Base-by-base conservation (phyloP, 1,139 yeast genomes). In the Saccharomyces hybrid region DNA sequence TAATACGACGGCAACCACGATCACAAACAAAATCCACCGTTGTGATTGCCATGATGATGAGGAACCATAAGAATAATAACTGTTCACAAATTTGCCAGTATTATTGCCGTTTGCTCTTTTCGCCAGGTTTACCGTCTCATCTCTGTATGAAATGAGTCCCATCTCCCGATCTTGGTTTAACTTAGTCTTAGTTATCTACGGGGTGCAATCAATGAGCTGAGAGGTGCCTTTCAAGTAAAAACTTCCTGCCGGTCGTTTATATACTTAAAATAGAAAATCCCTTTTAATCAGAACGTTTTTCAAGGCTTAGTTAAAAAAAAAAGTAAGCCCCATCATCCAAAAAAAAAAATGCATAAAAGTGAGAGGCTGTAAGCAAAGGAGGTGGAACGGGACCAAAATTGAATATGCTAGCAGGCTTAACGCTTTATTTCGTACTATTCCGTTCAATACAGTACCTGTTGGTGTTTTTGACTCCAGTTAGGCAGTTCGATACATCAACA, bases 401-500 rank as follows among this genome's bases (percentile, higher is more conserved):
- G 5, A 14, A 9, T 13, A 46, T 25, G 48, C 13, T 27, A 9
- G 31, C 5, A 1, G 44, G 44, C 1, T 38, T 61, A 30, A 50
- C 64, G 54, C 59, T 50, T 2, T 23, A 66, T 38, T 78, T 77
- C 56, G 14, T 69, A 0, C 53, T 60, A 3, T 65, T 73, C 42
- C 78, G 79, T 57, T 42, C 62, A 2, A 50, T 72, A 1, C 79
- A 81, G 54, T 63, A 76, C 30, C 51, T 65, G 1, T 61, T 79
- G 11, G 68, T 81, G 0, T 65, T 69, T 41, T 51, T 73, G 3
- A 71, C 77, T 2, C 79, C 81, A 1, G 56, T 62, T 5, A 34
- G 46, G 11, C 82, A 75, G 56, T 82, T 81, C 61, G 83, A 79
- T 61, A 76, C 79, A 28, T 77, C 82, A 5, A 73, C 81, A 4